These are phyloP conservation scores for Phylloporus sp. DNA, from an alignment of 768 basidiomycete species.

Conservation along the genomic window DNA sequence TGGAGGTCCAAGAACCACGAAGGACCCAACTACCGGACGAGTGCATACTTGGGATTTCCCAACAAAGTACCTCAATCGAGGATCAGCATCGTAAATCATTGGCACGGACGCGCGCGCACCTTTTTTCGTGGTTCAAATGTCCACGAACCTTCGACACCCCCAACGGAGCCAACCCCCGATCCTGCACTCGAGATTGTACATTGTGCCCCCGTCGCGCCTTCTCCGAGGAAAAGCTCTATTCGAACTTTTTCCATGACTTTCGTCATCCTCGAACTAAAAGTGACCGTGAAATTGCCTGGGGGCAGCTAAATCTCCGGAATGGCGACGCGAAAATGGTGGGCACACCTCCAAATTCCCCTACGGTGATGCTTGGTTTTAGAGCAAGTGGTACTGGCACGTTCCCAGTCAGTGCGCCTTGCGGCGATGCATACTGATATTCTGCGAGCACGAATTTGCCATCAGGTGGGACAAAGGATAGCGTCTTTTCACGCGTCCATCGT, in stretches of 20 bases:
- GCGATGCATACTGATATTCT: slow-evolving; percentile 69
- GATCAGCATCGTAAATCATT: background rate
- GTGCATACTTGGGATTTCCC: slow-evolving; percentile 68
- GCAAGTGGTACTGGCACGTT: slow-evolving; percentile 48
- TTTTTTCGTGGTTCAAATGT: slow-evolving; percentile 66
- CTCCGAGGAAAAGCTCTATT: slow-evolving; percentile 71
- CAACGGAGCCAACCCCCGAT: slow-evolving; percentile 39
- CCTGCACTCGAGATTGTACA: slow-evolving; percentile 60
- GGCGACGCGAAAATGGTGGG: background rate
- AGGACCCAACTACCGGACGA: slow-evolving; percentile 68
- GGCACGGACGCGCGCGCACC: slow-evolving; percentile 35
- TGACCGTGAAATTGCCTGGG: slow-evolving; percentile 57
- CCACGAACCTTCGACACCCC: slow-evolving; percentile 61
- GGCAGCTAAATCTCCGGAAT: background rate
- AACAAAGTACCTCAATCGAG: slow-evolving; percentile 55
- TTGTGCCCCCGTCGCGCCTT: slow-evolving; percentile 66
- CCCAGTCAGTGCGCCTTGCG: slow-evolving; percentile 33
- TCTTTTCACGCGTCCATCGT: slow-evolving; percentile 71
- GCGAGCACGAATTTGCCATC: slow-evolving; percentile 83
- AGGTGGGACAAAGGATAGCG: slow-evolving; percentile 88
- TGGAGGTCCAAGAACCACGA: slow-evolving; percentile 71
- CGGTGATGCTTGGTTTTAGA: slow-evolving; percentile 40
- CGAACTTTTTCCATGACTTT: slow-evolving; percentile 67
- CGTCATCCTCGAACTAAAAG: slow-evolving; percentile 57
- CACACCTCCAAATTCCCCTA: slow-evolving; percentile 31